Conservation (phyloP, 2,329 filamentous ascomycete genomes). For the Chalara sp. region DNA sequence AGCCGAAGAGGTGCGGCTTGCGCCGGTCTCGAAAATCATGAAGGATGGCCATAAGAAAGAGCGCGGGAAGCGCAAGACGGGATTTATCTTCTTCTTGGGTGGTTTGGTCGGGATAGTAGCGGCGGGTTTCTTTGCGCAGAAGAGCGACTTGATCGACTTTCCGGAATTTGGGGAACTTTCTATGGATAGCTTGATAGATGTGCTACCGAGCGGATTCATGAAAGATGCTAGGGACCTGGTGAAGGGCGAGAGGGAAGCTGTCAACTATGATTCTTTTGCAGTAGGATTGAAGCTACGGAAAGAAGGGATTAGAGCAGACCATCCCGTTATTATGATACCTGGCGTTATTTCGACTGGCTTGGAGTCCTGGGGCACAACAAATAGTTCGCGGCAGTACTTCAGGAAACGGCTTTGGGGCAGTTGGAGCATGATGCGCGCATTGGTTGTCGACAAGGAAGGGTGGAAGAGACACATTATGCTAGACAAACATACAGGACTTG, state of each 20-base stretch:
- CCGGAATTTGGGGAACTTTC: conserved; percentile 64
- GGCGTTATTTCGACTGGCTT: conserved; percentile 96
- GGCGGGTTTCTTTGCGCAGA: conserved; percentile 84
- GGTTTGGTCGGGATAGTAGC: conserved; percentile 85
- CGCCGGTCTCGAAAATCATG: conserved; percentile 41
- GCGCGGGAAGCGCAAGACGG: conserved; percentile 54
- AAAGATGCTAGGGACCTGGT: conserved; percentile 81
- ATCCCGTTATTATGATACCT: conserved; percentile 94
- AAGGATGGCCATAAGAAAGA: conserved; percentile 11
- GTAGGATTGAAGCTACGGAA: conserved; percentile 77
- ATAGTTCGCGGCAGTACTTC: conserved; percentile 82
- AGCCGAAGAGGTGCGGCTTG: conserved; percentile 40
- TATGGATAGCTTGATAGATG: conserved; percentile 81
- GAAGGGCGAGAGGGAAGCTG: conserved; percentile 80
- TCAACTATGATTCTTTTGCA: conserved; percentile 89
- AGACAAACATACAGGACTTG: conserved; percentile 82
- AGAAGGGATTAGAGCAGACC: conserved; percentile 74
- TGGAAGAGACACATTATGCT: conserved; percentile 99
- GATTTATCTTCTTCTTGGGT: conserved; percentile 80
- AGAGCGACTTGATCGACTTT: conserved; percentile 82
- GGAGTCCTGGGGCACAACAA: conserved; percentile 92
- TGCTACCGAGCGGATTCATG: conserved; percentile 77
- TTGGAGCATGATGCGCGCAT: conserved; percentile 97
- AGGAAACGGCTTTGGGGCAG: conserved; percentile 92
- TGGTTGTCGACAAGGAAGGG: conserved; percentile 84